Conservation (phyloP, 2,329 filamentous ascomycete genomes). For the Aspergillus hiratsukae region DNA sequence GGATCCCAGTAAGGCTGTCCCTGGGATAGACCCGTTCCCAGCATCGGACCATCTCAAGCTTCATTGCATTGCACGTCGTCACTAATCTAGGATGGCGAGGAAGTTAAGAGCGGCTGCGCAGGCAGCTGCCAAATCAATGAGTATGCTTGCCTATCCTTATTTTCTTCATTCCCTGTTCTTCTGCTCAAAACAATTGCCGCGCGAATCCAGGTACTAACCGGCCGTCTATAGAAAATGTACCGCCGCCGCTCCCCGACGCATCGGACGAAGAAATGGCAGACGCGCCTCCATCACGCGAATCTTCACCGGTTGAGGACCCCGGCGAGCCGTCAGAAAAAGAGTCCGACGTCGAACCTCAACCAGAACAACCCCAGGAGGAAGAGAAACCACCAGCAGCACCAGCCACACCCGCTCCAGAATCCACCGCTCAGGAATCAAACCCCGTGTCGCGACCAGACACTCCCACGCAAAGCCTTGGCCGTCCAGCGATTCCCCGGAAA, state of each 20-base stretch:
- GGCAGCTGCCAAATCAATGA: slow-evolving; percentile 44
- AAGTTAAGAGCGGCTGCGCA: slow-evolving; percentile 44
- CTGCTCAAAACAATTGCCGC: slow-evolving; percentile 4
- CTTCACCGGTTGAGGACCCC: slow-evolving; percentile 32
- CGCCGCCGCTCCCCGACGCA: slow-evolving; percentile 37
- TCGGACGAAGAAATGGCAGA: slow-evolving; percentile 46
- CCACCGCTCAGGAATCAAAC: slow-evolving; percentile 39
- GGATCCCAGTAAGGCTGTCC: neutral
- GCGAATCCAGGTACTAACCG: slow-evolving; percentile 14
- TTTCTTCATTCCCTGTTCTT: neutral
- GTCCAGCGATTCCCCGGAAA: slow-evolving; percentile 62
- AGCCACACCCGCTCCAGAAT: slow-evolving; percentile 36
- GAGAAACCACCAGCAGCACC: slow-evolving; percentile 40
- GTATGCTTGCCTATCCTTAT: slow-evolving; percentile 26
- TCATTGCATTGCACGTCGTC: neutral
- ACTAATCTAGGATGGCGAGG: slow-evolving; percentile 35
- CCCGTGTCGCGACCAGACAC: slow-evolving; percentile 47
- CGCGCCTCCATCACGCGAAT: slow-evolving; percentile 29
- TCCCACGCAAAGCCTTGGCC: slow-evolving; percentile 44
- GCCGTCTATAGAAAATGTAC: slow-evolving; percentile 35
- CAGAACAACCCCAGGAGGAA: slow-evolving; percentile 41
- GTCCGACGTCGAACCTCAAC: slow-evolving; percentile 23
- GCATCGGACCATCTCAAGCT: neutral
- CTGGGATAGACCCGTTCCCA: neutral
- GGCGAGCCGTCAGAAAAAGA: slow-evolving; percentile 26